Evolutionary conservation across 495 filamentous ascomycete species (phyloP).

Genomic region (Aspergillus incahuasiensis): DNA sequence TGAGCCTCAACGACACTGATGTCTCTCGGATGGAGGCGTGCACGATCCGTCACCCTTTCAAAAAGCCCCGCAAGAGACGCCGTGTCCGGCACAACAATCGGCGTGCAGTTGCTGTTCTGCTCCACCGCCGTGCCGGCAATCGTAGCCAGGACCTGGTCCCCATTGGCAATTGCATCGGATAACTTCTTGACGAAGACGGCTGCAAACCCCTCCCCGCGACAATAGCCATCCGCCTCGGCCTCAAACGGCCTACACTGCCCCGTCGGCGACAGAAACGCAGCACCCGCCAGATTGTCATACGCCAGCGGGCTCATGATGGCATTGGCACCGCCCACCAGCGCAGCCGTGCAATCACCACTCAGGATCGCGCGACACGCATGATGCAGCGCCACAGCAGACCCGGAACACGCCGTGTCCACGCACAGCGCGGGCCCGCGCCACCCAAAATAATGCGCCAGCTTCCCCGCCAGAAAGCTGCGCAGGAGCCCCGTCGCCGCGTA

Average conservation of each 20-base stretch:
- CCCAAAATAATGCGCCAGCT: conserved; percentile 41
- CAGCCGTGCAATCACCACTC: conserved; percentile 33
- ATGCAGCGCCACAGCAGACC: conserved; percentile 39
- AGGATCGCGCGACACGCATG: conserved; percentile 34
- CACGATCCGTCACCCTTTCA: conserved; percentile 47
- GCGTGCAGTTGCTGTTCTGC: conserved; percentile 61
- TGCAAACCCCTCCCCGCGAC: conserved; percentile 62
- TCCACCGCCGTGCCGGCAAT: conserved; percentile 60
- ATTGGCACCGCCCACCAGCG: conserved; percentile 41
- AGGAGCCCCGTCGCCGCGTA: conserved; percentile 36
- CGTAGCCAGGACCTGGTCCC: conserved; percentile 59
- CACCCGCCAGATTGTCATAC: conserved; percentile 35
- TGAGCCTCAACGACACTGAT: conserved; percentile 73
- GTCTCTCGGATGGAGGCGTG: conserved; percentile 56
- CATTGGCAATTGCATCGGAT: conserved; percentile 55
- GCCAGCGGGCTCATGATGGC: conserved; percentile 33
- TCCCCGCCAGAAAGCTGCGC: conserved; percentile 33
- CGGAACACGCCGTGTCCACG: conserved; percentile 47
- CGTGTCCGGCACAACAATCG: conserved; percentile 66
- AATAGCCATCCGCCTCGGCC: conserved; percentile 67
- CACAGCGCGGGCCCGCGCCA: conserved; percentile 46
- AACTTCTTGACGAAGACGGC: conserved; percentile 64
- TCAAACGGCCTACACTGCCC: conserved; percentile 67
- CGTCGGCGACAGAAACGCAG: conserved; percentile 36
- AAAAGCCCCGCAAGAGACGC: conserved; percentile 58